A percentile compares a stretch with the other conserved stretches of the same genome.
phyloP scores from a whole-genome alignment of 305 asterid species.

The Fraxinus sp. region DNA sequence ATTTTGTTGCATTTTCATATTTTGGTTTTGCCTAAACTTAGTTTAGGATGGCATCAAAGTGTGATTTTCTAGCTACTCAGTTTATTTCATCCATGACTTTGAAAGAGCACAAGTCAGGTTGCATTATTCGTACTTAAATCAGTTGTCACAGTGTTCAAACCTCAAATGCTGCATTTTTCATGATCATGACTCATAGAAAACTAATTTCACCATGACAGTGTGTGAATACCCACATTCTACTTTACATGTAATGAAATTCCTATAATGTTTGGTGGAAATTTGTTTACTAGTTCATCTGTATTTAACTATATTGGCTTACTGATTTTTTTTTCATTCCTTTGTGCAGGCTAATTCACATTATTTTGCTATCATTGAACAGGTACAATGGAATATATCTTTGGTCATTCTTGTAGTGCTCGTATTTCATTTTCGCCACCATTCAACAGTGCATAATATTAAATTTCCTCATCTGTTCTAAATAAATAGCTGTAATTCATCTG shows the following conservation, averaged over 20 bases:
- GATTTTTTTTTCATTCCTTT: conserved; percentile 16
- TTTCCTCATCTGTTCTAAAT: conserved; percentile 1
- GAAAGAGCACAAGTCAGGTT: background rate
- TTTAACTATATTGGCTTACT: conserved; percentile 21
- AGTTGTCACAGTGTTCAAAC: background rate
- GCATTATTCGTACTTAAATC: conserved; percentile 4
- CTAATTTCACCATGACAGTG: background rate
- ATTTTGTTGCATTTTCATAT: background rate
- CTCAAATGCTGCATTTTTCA: conserved; percentile 6
- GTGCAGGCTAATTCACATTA: conserved; percentile 98
- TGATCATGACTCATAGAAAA: background rate
- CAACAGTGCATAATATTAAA: conserved; percentile 7
- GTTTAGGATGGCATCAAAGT: conserved; percentile 15
- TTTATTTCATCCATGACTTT: background rate
- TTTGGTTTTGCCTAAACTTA: conserved; percentile 21
- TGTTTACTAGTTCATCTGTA: background rate
- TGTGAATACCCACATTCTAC: background rate
- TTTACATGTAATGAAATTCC: background rate
- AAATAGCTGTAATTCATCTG: conserved; percentile 16
- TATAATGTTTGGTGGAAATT: background rate
- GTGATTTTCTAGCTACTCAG: conserved; percentile 1
- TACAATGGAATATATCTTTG: conserved; percentile 29
- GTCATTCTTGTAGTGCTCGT: conserved; percentile 15
- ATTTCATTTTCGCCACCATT: conserved; percentile 12
- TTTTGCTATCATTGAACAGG: conserved; percentile 97